These are phyloP conservation scores for Sporothrix humicola DNA, from an alignment of 2,329 filamentous ascomycete genomes.

Conservation along the genomic window DNA sequence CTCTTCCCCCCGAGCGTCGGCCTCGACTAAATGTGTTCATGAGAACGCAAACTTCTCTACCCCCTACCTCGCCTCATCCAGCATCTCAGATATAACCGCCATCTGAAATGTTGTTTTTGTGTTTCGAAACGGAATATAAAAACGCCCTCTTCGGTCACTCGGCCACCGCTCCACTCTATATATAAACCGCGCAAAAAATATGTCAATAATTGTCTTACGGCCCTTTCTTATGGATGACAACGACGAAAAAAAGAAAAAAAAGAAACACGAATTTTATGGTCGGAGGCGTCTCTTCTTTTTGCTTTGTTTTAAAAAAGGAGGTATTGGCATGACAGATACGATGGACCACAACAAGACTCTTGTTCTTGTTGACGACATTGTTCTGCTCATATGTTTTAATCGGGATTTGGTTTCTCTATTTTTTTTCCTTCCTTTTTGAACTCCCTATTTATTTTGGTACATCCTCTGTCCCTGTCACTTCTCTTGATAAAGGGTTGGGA, in stretches of 20 bases:
- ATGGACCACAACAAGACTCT: background rate
- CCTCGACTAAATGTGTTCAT: conserved; percentile 33
- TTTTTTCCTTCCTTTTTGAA: background rate
- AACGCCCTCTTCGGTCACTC: background rate
- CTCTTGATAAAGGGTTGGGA: background rate
- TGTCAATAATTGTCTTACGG: background rate
- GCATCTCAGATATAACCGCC: background rate
- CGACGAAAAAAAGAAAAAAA: conserved; percentile 18
- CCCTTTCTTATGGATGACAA: conserved; percentile 14
- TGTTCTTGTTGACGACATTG: background rate
- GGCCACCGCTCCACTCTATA: conserved; percentile 35
- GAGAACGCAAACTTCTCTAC: background rate
- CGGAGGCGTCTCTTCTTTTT: conserved; percentile 14
- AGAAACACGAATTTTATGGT: conserved; percentile 24
- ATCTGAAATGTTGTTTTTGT: background rate
- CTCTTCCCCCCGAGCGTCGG: conserved; percentile 35
- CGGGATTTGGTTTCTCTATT: background rate
- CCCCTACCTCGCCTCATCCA: background rate
- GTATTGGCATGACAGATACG: background rate
- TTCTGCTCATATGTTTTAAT: background rate
- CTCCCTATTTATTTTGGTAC: conserved; percentile 23
- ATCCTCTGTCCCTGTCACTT: background rate
- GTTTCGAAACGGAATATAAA: background rate
- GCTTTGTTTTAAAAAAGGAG: background rate
- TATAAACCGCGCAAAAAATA: conserved; percentile 30